A percentile compares a stretch with the other conserved stretches of the same genome.
These are phyloP conservation scores for Cryphonectria radicalis DNA, from an alignment of 2,329 filamentous ascomycete genomes.

Conservation along the genomic window DNA sequence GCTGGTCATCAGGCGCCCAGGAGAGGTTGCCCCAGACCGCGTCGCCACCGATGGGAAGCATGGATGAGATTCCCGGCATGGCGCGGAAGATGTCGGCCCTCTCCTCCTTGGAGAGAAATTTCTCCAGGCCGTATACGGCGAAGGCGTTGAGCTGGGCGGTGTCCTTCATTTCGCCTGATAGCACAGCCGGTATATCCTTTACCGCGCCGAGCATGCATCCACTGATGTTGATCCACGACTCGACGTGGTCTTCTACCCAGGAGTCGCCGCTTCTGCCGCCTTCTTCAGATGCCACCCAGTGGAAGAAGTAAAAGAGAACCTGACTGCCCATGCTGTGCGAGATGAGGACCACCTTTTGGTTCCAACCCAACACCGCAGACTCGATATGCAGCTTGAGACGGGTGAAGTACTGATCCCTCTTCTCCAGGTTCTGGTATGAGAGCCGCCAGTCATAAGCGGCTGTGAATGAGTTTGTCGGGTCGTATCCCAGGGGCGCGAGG, in stretches of 20 bases:
- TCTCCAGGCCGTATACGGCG: slow-evolving; percentile 94
- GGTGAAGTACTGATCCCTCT: slow-evolving; percentile 91
- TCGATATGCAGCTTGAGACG: slow-evolving; percentile 90
- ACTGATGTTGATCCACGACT: slow-evolving; percentile 97
- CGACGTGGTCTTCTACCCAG: slow-evolving; percentile 90
- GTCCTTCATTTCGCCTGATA: slow-evolving; percentile 98
- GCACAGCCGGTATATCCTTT: slow-evolving; percentile 86
- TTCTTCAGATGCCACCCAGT: slow-evolving; percentile 77
- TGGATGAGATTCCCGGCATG: slow-evolving; percentile 95
- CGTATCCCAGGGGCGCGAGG: slow-evolving; percentile 92
- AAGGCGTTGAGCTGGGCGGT: slow-evolving; percentile 96
- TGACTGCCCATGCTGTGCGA: slow-evolving; percentile 99
- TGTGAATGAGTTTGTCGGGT: slow-evolving; percentile 76
- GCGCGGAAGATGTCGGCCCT: slow-evolving; percentile 91
- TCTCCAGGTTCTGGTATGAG: slow-evolving; percentile 86
- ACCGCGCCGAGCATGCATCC: slow-evolving; percentile 96
- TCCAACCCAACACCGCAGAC: slow-evolving; percentile 72
- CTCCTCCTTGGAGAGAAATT: slow-evolving; percentile 89
- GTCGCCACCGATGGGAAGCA: slow-evolving; percentile 93
- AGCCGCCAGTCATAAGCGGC: slow-evolving; percentile 89
- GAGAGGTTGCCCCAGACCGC: slow-evolving; percentile 91
- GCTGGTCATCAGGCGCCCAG: slow-evolving; percentile 85
- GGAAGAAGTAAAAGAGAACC: slow-evolving; percentile 80
- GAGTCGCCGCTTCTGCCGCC: slow-evolving; percentile 80
- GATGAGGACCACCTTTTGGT: slow-evolving; percentile 80